Evolutionary conservation across 345 rosid genomes (phyloP), one percentile per base, ranked within the genome.

Genomic region (Odontarrhena argentea): DNA sequence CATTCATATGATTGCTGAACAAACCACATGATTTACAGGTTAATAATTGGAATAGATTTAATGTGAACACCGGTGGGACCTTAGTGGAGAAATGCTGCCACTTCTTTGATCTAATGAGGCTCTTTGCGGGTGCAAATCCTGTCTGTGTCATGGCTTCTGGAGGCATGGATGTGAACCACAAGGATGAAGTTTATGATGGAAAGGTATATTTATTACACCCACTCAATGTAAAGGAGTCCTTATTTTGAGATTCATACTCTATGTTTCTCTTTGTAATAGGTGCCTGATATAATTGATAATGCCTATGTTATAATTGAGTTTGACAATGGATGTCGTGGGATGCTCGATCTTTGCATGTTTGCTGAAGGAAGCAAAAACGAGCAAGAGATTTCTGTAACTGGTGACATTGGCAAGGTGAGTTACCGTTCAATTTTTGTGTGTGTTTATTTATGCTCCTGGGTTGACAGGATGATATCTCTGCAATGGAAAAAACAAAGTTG

Each of bases 41-140:
- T 63, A 74, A 86, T 67, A 74, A 93, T 67, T 93, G 98, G 98
- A 93, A 93, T 75, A 84, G 97, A 68, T 93, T 89, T 86, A 93
- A 89, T 74, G 81, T 42, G 42, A 93, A 89, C 81, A 80, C 92
- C 0, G 96, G 98, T 38, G 98, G 98, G 9, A 89, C 98, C 28
- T 78, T 93, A 63, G 98, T 93, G 7, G 98, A 93, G 86, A 93
- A 93, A 68, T 93, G 98, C 76, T 93, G 98, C 76, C 98, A 93
- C 74, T 93, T 93, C 82, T 93, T 93, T 71, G 98, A 93, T 78
- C 78, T 90, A 60, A 93, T 93, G 96, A 86, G 87, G 74, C 84
- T 93, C 67, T 88, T 90, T 75, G 92, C 96, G 1, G 84, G 83
- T 71, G 84, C 94, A 14, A 81, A 88, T 78, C 98, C 98, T 68